Conservation (phyloP, 2,329 filamentous ascomycete genomes). For the Aureobasidium mangrovei region DNA sequence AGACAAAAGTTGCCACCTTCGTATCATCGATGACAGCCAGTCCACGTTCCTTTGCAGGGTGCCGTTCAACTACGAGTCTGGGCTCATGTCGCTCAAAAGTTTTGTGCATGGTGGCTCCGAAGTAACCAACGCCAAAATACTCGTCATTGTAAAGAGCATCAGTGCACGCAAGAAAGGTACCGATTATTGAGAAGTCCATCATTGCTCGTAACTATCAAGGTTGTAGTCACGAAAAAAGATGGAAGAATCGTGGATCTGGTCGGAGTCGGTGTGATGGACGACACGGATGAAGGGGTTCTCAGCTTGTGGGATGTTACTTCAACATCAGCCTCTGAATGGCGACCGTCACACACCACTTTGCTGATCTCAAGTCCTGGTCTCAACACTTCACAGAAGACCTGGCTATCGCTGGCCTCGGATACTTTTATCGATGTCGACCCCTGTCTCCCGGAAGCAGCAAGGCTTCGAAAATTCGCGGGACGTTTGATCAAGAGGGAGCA, state of each 20-base stretch:
- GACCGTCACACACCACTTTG: conserved; percentile 41
- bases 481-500: conserved; percentile 42
- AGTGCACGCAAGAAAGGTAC: conserved; percentile 43
- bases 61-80: conserved; percentile 37
- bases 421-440: conserved; percentile 50
- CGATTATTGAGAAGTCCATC: neutral
- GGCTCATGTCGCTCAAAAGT: conserved; percentile 48
- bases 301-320: conserved; percentile 48
- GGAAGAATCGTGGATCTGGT: conserved; percentile 38
- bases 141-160: conserved; percentile 51
- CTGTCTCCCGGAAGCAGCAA: conserved; percentile 42
- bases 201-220: neutral
- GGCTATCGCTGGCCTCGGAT: conserved; percentile 30
- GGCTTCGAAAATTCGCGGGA: conserved; percentile 44
- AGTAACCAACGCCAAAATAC: conserved; percentile 41
- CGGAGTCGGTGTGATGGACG: conserved; percentile 48
- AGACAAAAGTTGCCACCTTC: conserved; percentile 45
- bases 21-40: conserved; percentile 43
- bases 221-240: conserved; percentile 40
- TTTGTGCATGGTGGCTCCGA: conserved; percentile 49
- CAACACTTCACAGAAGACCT: conserved; percentile 23
- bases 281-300: conserved; percentile 46
- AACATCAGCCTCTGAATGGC: conserved; percentile 32
- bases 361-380: conserved; percentile 41
- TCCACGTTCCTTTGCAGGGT: conserved; percentile 35